Evolutionary conservation across 2,329 filamentous ascomycete genomes (phyloP).

Genomic region (Diaporthe sp.): DNA sequence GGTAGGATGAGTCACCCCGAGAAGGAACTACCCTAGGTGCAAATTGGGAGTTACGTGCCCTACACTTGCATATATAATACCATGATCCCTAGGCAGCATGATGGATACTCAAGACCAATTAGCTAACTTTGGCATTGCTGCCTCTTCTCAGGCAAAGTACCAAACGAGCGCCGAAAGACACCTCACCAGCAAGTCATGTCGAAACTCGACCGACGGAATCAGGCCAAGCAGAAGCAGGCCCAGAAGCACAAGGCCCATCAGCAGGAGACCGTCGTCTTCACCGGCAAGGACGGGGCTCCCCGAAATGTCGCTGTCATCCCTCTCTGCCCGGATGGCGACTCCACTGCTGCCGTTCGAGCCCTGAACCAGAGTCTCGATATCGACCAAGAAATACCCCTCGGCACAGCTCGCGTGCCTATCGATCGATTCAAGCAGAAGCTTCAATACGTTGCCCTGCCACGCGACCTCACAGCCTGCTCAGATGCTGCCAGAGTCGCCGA

Average conservation of each 20-base stretch:
- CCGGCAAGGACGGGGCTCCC: constrained; percentile 88
- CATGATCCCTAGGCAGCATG: background rate
- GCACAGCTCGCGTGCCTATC: constrained; percentile 76
- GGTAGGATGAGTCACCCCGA: constrained; percentile 62
- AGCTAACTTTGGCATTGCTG: constrained; percentile 9
- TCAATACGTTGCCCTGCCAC: constrained; percentile 82
- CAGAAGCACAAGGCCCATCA: constrained; percentile 87
- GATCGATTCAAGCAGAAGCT: constrained; percentile 96
- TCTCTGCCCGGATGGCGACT: constrained; percentile 80
- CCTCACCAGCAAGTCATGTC: constrained; percentile 98
- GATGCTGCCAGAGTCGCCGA: constrained; percentile 92
- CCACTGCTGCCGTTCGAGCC: constrained; percentile 74
- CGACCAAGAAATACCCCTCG: constrained; percentile 71
- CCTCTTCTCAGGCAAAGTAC: constrained; percentile 77
- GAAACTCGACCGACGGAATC: constrained; percentile 94
- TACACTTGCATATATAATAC: constrained; percentile 6
- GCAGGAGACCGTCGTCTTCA: constrained; percentile 84
- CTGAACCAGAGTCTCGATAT: constrained; percentile 87
- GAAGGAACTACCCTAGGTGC: background rate
- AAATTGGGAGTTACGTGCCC: background rate
- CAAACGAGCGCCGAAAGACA: constrained; percentile 84
- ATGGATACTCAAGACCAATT: background rate
- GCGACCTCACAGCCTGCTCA: constrained; percentile 81
- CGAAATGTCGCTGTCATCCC: constrained; percentile 91
- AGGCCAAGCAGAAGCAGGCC: constrained; percentile 89